Base-by-base conservation (phyloP, 148 eudicot genomes). In the Cornus kousa region DNA sequence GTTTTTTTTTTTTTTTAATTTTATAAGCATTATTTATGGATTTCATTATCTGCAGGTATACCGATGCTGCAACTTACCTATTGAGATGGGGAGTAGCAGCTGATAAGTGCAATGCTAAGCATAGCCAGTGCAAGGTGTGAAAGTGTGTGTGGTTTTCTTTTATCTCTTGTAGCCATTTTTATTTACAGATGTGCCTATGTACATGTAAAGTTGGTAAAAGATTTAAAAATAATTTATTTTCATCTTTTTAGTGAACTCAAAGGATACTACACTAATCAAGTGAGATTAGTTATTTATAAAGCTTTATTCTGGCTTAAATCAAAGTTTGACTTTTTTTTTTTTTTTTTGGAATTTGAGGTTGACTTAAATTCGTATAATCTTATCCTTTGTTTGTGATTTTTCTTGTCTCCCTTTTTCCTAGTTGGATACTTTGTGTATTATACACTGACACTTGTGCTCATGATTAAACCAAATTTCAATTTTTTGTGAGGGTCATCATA, bases 121-220 rank as follows among this genome's bases (percentile, higher is more conserved):
- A 94, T 74, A 94, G 98, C 89, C 98, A 92, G 85, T 92, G 94
- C 93, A 94, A 94, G 90, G 93, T 90, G 65, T 43, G 12, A 40
- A 67, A 14, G 5, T 46, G 37, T 57, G 0, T 60, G 65, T 4
- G 17, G 39, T 9, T 20, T 71, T 9, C 13, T 71, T 75, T 62
- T 43, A 50, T 35, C 14, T 6, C 23, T 70, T n/a, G 13, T 5
- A 32, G 55, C 40, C 22, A 5, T 77, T 39, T n/a, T n/a, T 4
- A 22, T 35, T 70, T 6, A 13, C 22, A 48, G 53, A 48, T 48
- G 53, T 4, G 37, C 37, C 5, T 35, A 35, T 28, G 37, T 7
- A 48, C 53, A 48, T 48, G 53, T 48, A 48, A 48, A 48, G 12
- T 48, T 48, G 53, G 53, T 48, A 48, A 48, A 7, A 48, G 7